These are phyloP conservation scores for Puccinia sorghi DNA, from an alignment of 1,284 basidiomycete genomes.

Conservation along the genomic window DNA sequence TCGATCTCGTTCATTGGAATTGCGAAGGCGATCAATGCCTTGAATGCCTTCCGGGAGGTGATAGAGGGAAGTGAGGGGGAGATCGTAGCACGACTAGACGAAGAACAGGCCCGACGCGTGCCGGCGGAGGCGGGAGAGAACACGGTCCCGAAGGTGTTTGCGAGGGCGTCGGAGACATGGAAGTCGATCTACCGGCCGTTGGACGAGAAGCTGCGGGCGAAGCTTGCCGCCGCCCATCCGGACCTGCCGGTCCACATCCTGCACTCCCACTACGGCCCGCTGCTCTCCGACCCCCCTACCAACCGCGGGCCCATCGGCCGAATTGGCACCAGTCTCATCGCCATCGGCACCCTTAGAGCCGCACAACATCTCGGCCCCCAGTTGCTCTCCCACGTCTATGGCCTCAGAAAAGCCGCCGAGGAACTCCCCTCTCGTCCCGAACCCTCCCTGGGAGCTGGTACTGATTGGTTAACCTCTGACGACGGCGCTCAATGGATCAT, in stretches of 20 bases:
- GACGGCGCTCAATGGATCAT: slow-evolving; percentile 91
- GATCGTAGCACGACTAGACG: slow-evolving; percentile 30
- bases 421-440: slow-evolving; percentile 62
- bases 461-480: slow-evolving; percentile 76
- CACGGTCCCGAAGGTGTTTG: neutral
- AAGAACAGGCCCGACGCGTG: slow-evolving; percentile 5
- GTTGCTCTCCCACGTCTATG: slow-evolving; percentile 86
- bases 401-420: slow-evolving; percentile 74
- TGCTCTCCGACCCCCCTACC: slow-evolving; percentile 72
- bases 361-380: slow-evolving; percentile 88
- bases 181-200: slow-evolving; percentile 88
- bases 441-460: slow-evolving; percentile 60
- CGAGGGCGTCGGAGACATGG: slow-evolving; percentile 63
- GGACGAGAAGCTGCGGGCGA: slow-evolving; percentile 81
- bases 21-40: slow-evolving; percentile 67
- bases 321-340: slow-evolving; percentile 81
- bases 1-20: slow-evolving; percentile 90
- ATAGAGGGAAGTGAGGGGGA: slow-evolving; percentile 49
- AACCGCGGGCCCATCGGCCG: slow-evolving; percentile 70
- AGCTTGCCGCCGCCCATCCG: slow-evolving; percentile 74
- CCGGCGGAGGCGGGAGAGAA: neutral
- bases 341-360: slow-evolving; percentile 84
- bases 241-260: slow-evolving; percentile 83
- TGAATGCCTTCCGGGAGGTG: slow-evolving; percentile 3
- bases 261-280: slow-evolving; percentile 79